Evolutionary conservation across 768 basidiomycete genomes (phyloP), one percentile per base, ranked within the genome.

Genomic region (Lactifluus subvellereus): DNA sequence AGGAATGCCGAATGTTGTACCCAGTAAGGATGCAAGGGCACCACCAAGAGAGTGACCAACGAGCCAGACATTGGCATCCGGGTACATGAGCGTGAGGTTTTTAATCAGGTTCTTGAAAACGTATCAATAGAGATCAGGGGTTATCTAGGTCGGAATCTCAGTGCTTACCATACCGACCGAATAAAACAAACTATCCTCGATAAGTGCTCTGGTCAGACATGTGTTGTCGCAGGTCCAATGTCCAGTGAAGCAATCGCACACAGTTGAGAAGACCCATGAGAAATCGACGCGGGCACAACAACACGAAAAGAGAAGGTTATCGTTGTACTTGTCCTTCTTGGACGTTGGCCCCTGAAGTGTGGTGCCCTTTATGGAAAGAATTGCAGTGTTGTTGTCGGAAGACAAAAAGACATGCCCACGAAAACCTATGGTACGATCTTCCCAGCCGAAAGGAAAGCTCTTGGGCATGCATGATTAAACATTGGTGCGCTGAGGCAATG

Each of bases 111-210:
- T 79, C 82, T 80, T 71, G 8, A 22, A 54, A 13, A 32, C 8
- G 18, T 10, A 38, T 54, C 32, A 56, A 14, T 56, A 53, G 14
- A 27, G n/a, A 11, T 2, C 4, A 32, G 16, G 10, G 10, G 11
- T 54, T 14, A 16, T 3, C 9, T 22, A 40, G 13, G 22, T 27
- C 22, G 38, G 33, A 2, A 61, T 35, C 9, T 49, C 9, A 22
- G 32, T 20, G 79, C 88, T 76, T 65, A 92, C 90, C 51, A 92
- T 85, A 32, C 94, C 96, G 42, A 88, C 78, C 2, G 88, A 87
- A 72, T 97, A 97, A 75, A 98, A 98, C n/a, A 97, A 74, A 68
- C 88, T 91, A 62, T 98, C 94, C 72, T 91, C 79, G 59, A 94
- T 78, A 42, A 98, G 84, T 2, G 95, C 89, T 51, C 88, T 79